A percentile compares a stretch with the other conserved stretches of the same genome.
phyloP scores from a whole-genome alignment of 2,329 filamentous ascomycete species.

The Aspergillus puulaauensis region DNA sequence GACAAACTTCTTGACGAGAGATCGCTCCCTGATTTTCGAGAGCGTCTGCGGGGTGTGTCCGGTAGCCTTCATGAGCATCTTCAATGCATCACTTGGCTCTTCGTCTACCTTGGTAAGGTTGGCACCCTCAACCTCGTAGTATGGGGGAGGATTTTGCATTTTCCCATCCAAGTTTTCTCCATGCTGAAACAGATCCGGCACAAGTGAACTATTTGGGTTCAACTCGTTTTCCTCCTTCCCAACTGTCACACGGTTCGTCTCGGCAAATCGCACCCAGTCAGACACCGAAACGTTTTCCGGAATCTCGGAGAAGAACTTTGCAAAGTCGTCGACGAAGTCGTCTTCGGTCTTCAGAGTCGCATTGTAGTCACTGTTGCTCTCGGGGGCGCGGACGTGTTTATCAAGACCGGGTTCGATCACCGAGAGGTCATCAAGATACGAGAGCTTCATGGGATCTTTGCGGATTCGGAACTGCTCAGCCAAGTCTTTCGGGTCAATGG shows the following conservation, averaged over 20 bases:
- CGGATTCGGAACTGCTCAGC: constrained; percentile 70
- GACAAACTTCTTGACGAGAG: constrained; percentile 71
- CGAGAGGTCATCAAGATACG: constrained; percentile 81
- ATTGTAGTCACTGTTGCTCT: constrained; percentile 54
- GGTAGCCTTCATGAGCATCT: constrained; percentile 57
- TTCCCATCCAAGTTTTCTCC: constrained; percentile 34
- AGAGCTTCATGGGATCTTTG: constrained; percentile 68
- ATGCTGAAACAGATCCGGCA: constrained; percentile 52
- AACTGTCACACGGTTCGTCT: constrained; percentile 51
- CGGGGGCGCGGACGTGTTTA: constrained; percentile 56
- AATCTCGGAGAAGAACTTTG: constrained; percentile 47
- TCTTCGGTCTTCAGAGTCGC: constrained; percentile 62
- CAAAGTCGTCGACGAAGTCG: constrained; percentile 62
- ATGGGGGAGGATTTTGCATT: constrained; percentile 25
- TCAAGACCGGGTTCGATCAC: constrained; percentile 76
- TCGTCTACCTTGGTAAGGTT: constrained; percentile 21
- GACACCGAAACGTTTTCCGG: constrained; percentile 50
- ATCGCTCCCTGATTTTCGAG: constrained; percentile 62
- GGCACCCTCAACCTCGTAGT: constrained; percentile 28
- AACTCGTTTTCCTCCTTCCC: constrained; percentile 52
- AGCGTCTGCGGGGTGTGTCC: constrained; percentile 53
- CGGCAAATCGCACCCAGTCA: constrained; percentile 44
- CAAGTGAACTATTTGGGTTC: constrained; percentile 49
- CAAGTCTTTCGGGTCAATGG: constrained; percentile 73
- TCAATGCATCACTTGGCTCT: constrained; percentile 42